phyloP scores from a whole-genome alignment of 2,329 filamentous ascomycete species.

The Pleurostoma richardsiae region DNA sequence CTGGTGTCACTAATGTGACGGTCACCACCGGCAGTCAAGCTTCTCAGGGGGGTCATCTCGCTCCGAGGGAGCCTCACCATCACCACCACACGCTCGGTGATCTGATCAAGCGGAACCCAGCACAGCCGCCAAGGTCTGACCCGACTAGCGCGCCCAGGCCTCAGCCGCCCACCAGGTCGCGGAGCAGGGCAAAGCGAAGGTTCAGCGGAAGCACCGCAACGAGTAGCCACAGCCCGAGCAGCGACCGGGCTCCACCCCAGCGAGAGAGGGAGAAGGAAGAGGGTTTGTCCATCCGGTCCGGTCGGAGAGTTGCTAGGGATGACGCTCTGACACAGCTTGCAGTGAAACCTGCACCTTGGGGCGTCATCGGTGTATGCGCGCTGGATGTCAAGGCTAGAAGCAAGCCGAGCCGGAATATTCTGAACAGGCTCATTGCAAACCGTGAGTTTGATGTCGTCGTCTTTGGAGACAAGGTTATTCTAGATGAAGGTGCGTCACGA shows the following conservation, averaged over 20 bases:
- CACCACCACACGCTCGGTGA: conserved; percentile 37
- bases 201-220: conserved; percentile 79
- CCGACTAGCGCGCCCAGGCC: conserved; percentile 25
- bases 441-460: conserved; percentile 95
- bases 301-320: conserved; percentile 6
- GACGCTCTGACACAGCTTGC: conserved; percentile 19
- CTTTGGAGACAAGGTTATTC: conserved; percentile 97
- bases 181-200: conserved; percentile 66
- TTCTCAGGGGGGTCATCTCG: conserved; percentile 36
- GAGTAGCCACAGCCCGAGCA: conserved; percentile 75
- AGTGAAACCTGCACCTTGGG: conserved; percentile 55
- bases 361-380: conserved; percentile 87
- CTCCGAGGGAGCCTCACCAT: conserved; percentile 34
- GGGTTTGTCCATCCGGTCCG: conserved; percentile 22
- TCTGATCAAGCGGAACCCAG: conserved; percentile 35
- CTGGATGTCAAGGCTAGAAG: conserved; percentile 93
- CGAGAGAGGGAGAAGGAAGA: conserved; percentile 59
- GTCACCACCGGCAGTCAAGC: conserved; percentile 45
- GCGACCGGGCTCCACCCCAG: conserved; percentile 53
- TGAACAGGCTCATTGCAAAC: conserved; percentile 86
- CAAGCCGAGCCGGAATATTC: conserved; percentile 93
- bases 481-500: conserved; percentile 68
- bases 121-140: conserved; percentile 19
- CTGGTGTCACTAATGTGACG: conserved; percentile 45
- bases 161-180: conserved; percentile 49